Base-by-base conservation (phyloP, 2,329 filamentous ascomycete species). In the Didymella arachidicola region DNA sequence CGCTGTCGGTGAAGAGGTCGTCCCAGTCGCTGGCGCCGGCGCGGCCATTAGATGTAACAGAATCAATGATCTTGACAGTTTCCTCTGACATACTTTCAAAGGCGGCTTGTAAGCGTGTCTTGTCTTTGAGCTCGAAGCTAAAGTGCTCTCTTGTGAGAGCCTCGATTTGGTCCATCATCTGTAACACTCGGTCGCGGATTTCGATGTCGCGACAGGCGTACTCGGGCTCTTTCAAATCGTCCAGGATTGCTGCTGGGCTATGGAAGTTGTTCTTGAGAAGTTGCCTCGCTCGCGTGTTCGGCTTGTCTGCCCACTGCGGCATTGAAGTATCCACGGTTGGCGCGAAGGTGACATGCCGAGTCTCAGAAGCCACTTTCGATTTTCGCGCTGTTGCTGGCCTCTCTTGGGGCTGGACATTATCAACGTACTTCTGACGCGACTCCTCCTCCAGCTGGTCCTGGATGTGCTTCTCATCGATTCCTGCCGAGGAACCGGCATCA, bases 151-250 rank as follows among this genome's bases (percentile, higher is more conserved):
- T 54, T 4, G 65, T 58, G 19, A 75, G 58, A 8, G 18, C 12
- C 22, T 65, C 53, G n/a, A 72, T 68, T n/a, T 49, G 8, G 26
- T 57, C 43, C 52, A 59, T 64, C 7, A 73, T 29, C 18, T 58
- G 27, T 58, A 62, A 67, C 0, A 72, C 1, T 1, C 43, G 53
- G 50, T 74, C 71, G 4, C 71, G 63, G 14, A 74, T 63, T 27
- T 76, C 73, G 4, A 58, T 44, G 29, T 74, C 70, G 34, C 60
- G 60, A 26, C 65, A 42, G 2, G 65, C 57, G 53, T 75, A 74
- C 2, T 60, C 52, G 0, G 72, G 72, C 36, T 73, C 68, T 34
- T 46, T 19, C 10, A 58, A 32, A 26, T 34, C 26, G 2, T 38
- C 3, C 1, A 50, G 38, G 6, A 53, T 11, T 4, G 32, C 45